Evolutionary conservation across 495 filamentous ascomycete genomes (phyloP).

Genomic region (Tuber melanosporum): DNA sequence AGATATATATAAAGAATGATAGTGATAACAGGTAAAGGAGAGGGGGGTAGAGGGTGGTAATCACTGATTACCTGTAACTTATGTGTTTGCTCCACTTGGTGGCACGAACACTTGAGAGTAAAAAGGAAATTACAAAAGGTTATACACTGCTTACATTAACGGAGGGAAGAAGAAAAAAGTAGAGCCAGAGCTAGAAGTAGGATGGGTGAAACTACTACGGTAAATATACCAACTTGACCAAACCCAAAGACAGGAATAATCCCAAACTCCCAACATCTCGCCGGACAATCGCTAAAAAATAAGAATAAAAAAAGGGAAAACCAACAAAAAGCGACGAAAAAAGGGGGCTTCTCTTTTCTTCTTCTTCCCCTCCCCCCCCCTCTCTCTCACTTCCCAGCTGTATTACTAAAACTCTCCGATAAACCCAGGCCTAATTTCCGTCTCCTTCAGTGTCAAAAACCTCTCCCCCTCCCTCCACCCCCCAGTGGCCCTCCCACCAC

Average conservation of each 20-base stretch:
- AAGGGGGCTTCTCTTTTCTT: not conserved
- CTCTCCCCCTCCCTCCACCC: constrained; percentile 37
- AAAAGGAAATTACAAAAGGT: constrained; percentile 4
- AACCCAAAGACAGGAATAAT: not conserved
- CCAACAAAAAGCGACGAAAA: not conserved
- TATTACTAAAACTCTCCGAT: constrained; percentile 14
- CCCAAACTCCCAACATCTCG: not conserved
- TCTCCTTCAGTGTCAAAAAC: constrained; percentile 39
- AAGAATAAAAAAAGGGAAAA: not conserved
- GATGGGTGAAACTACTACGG: not conserved
- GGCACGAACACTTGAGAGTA: not conserved
- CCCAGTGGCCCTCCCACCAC: constrained; percentile 6
- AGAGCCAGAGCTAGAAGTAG: not conserved
- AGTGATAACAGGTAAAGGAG: not conserved
- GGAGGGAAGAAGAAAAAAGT: constrained; percentile 7
- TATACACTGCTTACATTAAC: not conserved
- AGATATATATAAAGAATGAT: not conserved
- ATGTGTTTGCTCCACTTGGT: not conserved
- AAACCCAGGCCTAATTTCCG: constrained; percentile 32
- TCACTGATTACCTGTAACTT: not conserved
- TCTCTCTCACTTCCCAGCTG: not conserved
- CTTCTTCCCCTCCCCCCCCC: not conserved
- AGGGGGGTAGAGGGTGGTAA: not conserved
- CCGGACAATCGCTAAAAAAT: not conserved
- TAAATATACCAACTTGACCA: not conserved